Evolutionary conservation across 176 grass and related monocot genomes (phyloP).

Genomic region (Pharus latifolius): DNA sequence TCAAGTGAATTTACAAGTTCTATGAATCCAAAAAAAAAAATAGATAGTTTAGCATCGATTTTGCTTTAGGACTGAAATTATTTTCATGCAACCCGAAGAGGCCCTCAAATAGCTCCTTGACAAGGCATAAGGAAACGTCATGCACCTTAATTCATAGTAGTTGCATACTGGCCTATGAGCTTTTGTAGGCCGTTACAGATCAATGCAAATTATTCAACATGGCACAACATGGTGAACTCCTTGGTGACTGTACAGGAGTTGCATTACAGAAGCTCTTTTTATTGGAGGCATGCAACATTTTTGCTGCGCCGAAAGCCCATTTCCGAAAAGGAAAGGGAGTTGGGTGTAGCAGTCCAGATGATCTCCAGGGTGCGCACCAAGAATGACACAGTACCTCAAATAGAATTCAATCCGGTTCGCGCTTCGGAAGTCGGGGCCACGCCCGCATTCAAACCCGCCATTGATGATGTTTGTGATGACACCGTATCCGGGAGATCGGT

Average conservation of each 20-base stretch:
- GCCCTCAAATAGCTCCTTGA: no score
- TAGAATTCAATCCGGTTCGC: conserved; percentile 41
- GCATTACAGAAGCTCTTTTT: not conserved
- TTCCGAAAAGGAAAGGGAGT: not conserved
- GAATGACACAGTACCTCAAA: conserved; percentile 34
- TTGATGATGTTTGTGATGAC: conserved; percentile 63
- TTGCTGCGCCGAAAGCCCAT: not conserved
- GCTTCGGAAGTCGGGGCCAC: not conserved
- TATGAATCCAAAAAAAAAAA: no score
- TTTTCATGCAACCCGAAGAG: no score
- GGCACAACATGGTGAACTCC: not conserved
- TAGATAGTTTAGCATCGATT: no score
- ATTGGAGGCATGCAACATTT: not conserved
- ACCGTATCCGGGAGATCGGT: conserved; percentile 30
- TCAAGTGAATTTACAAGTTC: no score
- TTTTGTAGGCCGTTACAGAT: no score
- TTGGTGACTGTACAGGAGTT: not conserved
- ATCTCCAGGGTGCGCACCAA: conserved; percentile 20
- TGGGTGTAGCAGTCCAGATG: conserved; percentile 45
- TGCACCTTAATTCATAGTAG: not conserved
- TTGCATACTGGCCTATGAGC: not conserved
- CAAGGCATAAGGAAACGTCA: no score
- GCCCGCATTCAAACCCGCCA: conserved; percentile 40
- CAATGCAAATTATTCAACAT: not conserved
- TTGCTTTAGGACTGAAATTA: no score